phyloP scores from a whole-genome alignment of 2,329 filamentous ascomycete genomes.

The Xylariaceae sp. region DNA sequence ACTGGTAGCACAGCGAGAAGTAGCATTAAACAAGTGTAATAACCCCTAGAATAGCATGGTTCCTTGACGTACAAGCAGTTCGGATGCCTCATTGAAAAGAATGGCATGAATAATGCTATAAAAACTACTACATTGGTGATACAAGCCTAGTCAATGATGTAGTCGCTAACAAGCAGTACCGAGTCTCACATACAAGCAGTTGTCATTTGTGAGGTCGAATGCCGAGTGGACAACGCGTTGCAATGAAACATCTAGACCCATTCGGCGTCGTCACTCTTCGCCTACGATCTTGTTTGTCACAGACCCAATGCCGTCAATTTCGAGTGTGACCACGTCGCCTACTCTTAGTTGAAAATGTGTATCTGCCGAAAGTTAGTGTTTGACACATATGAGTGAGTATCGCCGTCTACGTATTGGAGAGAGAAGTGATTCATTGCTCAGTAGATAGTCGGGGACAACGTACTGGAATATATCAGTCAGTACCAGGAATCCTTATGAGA shows the following conservation, averaged over 20 bases:
- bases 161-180: no score
- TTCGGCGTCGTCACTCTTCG: slow-evolving; percentile 2
- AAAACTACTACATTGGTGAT: no score
- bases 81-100: no score
- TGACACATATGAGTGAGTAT: not conserved
- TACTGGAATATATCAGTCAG: not conserved
- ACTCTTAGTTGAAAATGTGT: slow-evolving; percentile 20
- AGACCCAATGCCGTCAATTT: slow-evolving; percentile 28
- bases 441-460: not conserved
- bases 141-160: no score
- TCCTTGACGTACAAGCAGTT: no score
- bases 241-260: not conserved
- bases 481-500: not conserved
- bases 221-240: no score
- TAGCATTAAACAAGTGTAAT: no score
- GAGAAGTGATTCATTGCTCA: not conserved
- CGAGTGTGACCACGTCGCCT: slow-evolving; percentile 25
- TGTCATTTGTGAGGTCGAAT: no score
- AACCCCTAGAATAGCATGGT: no score
- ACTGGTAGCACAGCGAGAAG: no score
- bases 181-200: no score
- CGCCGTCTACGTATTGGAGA: slow-evolving; percentile 7
- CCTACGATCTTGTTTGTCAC: slow-evolving; percentile 26
- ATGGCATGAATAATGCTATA: no score
- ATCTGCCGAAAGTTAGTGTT: slow-evolving; percentile 12